These are phyloP conservation scores for Fusarium clavum DNA, from an alignment of 2,329 filamentous ascomycete species.

Conservation along the genomic window DNA sequence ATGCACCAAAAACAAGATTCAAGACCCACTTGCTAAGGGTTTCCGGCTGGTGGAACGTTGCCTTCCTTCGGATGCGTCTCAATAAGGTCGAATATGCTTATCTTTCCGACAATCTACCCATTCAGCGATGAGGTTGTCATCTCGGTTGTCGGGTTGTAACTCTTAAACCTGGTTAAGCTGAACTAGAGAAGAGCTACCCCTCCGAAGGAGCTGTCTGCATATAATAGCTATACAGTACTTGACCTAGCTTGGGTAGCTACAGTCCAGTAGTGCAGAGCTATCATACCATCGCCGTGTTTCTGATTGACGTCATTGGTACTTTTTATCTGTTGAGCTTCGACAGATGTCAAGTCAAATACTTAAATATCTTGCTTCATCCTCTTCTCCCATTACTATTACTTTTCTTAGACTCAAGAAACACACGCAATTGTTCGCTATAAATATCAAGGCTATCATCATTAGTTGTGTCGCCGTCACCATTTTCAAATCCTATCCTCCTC, in stretches of 20 bases:
- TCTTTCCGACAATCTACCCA: neutral
- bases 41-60: neutral
- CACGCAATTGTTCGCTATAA: conserved; percentile 15
- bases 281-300: too few species aligned
- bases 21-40: neutral
- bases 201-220: neutral
- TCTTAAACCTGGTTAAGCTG: neutral
- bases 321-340: conserved; percentile 4
- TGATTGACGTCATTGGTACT: conserved; percentile 31
- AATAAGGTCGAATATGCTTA: neutral
- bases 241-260: neutral
- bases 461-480: conserved; percentile 1
- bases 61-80: neutral
- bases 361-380: conserved; percentile 6
- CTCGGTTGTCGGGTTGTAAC: neutral
- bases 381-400: neutral
- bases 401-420: neutral
- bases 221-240: neutral
- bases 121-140: neutral
- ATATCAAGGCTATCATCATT: conserved; percentile 29
- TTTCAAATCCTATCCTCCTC: conserved; percentile 36
- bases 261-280: neutral
- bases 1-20: conserved; percentile 15
- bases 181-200: neutral
- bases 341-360: neutral